A percentile compares a stretch with the other conserved stretches of the same genome.
phyloP scores from a whole-genome alignment of 139 green algal species.

The Volvox reticuliferus region DNA sequence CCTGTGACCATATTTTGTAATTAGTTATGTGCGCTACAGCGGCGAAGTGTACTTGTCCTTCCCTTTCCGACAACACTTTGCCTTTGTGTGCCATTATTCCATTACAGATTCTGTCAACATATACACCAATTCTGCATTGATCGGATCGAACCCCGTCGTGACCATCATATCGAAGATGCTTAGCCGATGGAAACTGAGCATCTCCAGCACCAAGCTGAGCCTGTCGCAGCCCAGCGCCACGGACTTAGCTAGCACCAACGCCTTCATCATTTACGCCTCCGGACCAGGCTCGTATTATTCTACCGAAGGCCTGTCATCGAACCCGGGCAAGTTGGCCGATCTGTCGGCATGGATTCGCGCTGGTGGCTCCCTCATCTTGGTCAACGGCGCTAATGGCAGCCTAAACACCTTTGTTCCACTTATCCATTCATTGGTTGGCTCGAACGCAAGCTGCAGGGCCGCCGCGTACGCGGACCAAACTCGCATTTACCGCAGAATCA shows the following conservation, averaged over 20 bases:
- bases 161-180: neutral
- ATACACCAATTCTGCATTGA: neutral
- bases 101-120: conserved; percentile 5
- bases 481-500: neutral
- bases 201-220: neutral
- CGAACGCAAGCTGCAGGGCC: neutral
- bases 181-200: neutral
- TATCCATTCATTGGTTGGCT: neutral
- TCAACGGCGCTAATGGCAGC: neutral
- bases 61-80: no score
- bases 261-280: conserved; percentile 4
- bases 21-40: no score
- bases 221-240: conserved; percentile 1
- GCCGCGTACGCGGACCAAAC: neutral
- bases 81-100: no score
- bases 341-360: neutral
- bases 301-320: neutral
- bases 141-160: neutral
- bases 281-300: neutral
- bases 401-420: conserved; percentile 16
- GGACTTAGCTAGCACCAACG: neutral
- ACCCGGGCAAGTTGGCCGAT: neutral
- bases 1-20: no score
- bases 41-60: no score
- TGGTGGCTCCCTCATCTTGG: conserved; percentile 9